Base-by-base conservation (phyloP, 2,329 filamentous ascomycete species). In the Madurella mycetomatis region DNA sequence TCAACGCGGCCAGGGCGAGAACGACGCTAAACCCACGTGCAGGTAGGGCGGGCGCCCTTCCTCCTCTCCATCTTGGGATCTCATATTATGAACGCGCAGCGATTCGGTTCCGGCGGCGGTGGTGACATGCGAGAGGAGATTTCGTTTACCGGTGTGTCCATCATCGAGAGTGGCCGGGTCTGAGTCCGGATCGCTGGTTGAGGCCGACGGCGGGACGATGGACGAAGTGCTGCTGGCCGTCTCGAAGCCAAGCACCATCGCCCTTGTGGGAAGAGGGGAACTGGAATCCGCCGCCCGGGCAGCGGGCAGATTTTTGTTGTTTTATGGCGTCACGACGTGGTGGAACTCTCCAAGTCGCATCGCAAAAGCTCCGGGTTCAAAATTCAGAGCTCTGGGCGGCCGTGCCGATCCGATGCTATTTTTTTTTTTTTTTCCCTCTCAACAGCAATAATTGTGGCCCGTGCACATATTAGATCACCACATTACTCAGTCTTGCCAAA, bases 21-120 rank as follows among this genome's bases (percentile, higher is more conserved):
- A 52, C 25, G 49, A 45, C 39, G 50, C 45, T 42, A 57, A 49
- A 73, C 82, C 69, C 71, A 87, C 84, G 73, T 87, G 80, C 62
- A 84, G 66, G 67, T 84, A 85, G 53, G 82, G 82, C 60, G 83
- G 82, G 60, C 84, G 79, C 62, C 72, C 74, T 68, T 83, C 80
- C 58, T 77, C 69, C 58, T 82, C 79, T 59, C 73, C 73, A 66
- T 73, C 68, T 60, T 70, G 65, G 51, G 63, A 58, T 53, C 65
- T 69, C 66, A 71, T 76, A 68, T 71, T 69, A 60, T 66, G 45
- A 42, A 50, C 25, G 49, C 48, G 60, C 46, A 49, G 56, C 51
- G 53, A 41, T 60, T 53, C 57, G 50, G 55, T 41, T 57, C 41
- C 43, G 34, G 49, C 18, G 43, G 37, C 41, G 46, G 41, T 47